Evolutionary conservation across 768 basidiomycete species (phyloP), one percentile per base, ranked within the genome.

Genomic region (Chlorophyllum brunneum): DNA sequence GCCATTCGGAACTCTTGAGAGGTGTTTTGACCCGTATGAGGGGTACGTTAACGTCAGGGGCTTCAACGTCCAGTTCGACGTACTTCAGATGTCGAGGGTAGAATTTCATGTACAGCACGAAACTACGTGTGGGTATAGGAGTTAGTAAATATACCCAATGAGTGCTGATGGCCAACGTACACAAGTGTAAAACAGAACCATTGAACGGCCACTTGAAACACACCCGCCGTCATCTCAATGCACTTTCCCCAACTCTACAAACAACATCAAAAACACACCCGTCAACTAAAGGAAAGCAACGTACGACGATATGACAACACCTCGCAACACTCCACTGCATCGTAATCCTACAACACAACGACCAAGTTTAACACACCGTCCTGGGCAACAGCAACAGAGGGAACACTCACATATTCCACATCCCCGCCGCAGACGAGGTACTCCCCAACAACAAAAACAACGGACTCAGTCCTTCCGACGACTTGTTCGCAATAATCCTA

Each of bases 81-180:
- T 85, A 89, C 69, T 95, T 97, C 63, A 88, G 81, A 60, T 89
- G 82, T 5, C 77, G 69, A 0, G 97, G 97, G 65, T 92, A 98
- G 73, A 94, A 98, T 34, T 88, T 72, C 72, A 99, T 85, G 70
- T 90, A 98, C 2, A 99, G 80, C 0, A 95, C 77, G 53, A 98
- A 76, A 38, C 95, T 98, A 22, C 15, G n/a, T n/a, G n/a, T n/a
- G 39, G 3, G n/a, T 5, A 23, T 16, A 6, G 6, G 36, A n/a
- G 39, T n/a, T 43, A 23, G 30, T 41, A 16, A 40, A 15, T 10
- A 9, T n/a, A 3, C 4, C 2, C 3, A 16, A 13, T 42, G 3
- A 18, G 22, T 26, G n/a, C 29, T 48, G n/a, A 43, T 13, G 23
- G 13, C 20, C 4, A 7, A 77, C 88, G 49, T 58, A 95, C 95